Conservation (phyloP, 208 protist species). For the Wallacemonas sp. region DNA sequence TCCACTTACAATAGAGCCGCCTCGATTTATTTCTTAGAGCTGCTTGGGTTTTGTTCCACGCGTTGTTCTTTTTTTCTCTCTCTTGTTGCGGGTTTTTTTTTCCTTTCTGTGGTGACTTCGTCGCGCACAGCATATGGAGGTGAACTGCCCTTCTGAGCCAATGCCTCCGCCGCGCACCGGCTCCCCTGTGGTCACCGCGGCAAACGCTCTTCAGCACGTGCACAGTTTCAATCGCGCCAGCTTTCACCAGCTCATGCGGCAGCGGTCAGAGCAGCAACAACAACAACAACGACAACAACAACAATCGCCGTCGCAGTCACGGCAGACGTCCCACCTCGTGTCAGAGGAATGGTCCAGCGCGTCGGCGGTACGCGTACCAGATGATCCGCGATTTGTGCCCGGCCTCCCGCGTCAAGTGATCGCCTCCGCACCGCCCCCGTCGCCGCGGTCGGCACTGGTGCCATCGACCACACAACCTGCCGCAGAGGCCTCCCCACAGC, state of each 20-base stretch:
- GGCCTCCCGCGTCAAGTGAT: not conserved
- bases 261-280: slow-evolving; percentile 9
- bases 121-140: not conserved
- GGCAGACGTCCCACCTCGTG: too few species aligned
- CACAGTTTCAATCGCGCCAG: slow-evolving; percentile 1
- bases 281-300: not conserved
- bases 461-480: not conserved
- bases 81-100: slow-evolving; percentile 13
- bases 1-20: too few species aligned
- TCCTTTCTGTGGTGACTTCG: not conserved
- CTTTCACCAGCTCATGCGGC: slow-evolving; percentile 16
- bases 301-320: too few species aligned
- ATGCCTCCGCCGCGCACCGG: not conserved
- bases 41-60: too few species aligned
- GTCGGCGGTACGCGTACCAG: too few species aligned
- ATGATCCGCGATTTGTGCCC: not conserved
- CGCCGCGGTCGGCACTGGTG: not conserved
- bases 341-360: too few species aligned
- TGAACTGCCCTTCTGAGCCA: not conserved
- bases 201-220: slow-evolving; percentile 5
- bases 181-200: not conserved
- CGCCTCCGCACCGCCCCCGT: not conserved
- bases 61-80: not conserved
- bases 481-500: not conserved
- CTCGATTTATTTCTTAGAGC: too few species aligned